Base-by-base conservation (phyloP, 108 stramenopile genomes). In the Nitzschia sp. region DNA sequence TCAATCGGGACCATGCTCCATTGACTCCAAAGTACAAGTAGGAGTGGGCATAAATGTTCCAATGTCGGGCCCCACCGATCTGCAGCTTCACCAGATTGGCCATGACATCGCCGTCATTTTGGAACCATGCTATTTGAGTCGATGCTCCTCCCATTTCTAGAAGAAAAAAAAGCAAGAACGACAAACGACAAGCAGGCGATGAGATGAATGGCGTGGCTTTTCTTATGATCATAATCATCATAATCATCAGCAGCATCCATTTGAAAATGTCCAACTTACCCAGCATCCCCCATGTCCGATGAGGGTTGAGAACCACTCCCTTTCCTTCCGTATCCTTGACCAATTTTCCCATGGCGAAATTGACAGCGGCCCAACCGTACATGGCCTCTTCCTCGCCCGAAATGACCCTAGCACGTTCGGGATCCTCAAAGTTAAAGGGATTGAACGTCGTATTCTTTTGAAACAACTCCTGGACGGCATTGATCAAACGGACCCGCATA, bases 11-110 rank as follows among this genome's bases (percentile, higher is more conserved):
- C 64, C 74, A 79, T 25, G 85, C 88, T 28, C 72, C 71, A 52
- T 90, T 86, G 57, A 88, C 68, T 22, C 96, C 96, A 69, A 88
- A 96, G 73, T 95, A 87, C 75, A 95, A 72, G 77, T 89, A 95
- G 26, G 85, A 87, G 76, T 95, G 92, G 23, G 88, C 87, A 69
- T 96, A 96, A 28, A 96, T 85, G 70, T 95, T 95, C 94, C 92
- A 92, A 54, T 94, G 91, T 56, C 82, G 73, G 25, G 86, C 73
- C 19, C 73, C 85, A 2, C 96, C 96, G 23, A 96, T 71, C 62
- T 95, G 94, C 30, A 96, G 75, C 75, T 95, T 95, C 85, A 95
- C 92, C 61, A 94, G 38, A 53, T 78, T 72, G 50, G 77, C 73
- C 80, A 94, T 78, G 52, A 96, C 84, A 72, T 96, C 92, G 38